Evolutionary conservation across 2,329 filamentous ascomycete species (phyloP), one percentile per base, ranked within the genome.

Genomic region (Cladophialophora chaetospira): DNA sequence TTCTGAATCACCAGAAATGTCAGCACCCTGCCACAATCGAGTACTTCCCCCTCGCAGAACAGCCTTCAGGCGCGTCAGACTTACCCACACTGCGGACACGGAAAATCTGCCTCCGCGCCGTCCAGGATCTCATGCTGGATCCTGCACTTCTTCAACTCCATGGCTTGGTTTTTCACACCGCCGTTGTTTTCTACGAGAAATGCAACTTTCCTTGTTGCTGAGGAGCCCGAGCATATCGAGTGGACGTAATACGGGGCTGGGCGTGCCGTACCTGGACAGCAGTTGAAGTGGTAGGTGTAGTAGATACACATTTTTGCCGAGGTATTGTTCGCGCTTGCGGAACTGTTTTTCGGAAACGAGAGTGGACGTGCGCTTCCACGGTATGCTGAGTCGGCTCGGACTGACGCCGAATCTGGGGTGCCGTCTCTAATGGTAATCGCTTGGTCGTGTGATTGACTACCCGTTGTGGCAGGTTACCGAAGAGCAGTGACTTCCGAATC

Each of bases 211-310:
- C 58, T 57, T 10, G 53, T 54, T 29, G 23, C 28, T 21, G 59
- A 53, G 9, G 64, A 63, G 25, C 49, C 51, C 33, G 61, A 55
- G 48, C 64, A 66, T 47, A 59, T 60, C 5, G 58, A 58, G 44
- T 66, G 63, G 45, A 66, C 60, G 47, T 63, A 66, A 38, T 66
- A 66, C 21, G 64, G 64, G 35, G 64, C 64, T 26, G 64, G 63
- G 25, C 47, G 53, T 6, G 62, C 61, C 23, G 64, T 65, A 25
- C 64, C 64, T 19, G 64, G 64, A 46, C 64, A 66, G 52, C 64
- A 66, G 28, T 51, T 60, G 58, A 63, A 66, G 35, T 66, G 64
- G 35, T 65, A 66, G 54, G 64, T 66, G 42, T 63, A 61, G 40
- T 66, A 66, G 33, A 63, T 63, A 38, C 64, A 66, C 64, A 66